Percentiles rank a stretch among this genome's conserved stretches.
phyloP scores from a whole-genome alignment of 176 grass and related monocot species.

The Avena eriantha region DNA sequence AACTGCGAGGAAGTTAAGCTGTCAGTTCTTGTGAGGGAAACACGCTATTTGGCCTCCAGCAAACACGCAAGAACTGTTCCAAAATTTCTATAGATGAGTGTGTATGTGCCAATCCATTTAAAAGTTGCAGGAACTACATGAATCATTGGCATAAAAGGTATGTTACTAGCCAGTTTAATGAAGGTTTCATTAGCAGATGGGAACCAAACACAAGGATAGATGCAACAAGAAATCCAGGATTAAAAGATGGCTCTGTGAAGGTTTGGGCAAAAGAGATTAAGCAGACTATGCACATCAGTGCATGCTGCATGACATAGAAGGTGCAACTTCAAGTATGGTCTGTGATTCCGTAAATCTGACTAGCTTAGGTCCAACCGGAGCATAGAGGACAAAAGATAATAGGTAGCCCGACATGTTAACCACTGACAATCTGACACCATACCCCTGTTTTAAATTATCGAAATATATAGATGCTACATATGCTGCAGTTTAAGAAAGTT shows the following conservation, averaged over 20 bases:
- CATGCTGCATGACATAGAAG: neutral
- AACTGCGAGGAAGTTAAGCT: slow-evolving; percentile 24
- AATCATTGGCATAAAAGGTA: neutral
- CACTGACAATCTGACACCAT: neutral
- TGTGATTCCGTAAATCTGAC: neutral
- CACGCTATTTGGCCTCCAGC: neutral
- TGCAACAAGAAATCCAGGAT: neutral
- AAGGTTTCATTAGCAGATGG: neutral
- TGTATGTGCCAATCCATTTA: neutral
- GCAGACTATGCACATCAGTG: slow-evolving; percentile 12
- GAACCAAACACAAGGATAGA: neutral
- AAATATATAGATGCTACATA: neutral
- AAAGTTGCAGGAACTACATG: neutral
- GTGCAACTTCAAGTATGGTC: neutral
- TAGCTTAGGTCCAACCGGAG: neutral
- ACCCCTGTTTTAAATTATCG: neutral
- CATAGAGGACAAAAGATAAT: neutral
- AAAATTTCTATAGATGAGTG: slow-evolving; percentile 16
- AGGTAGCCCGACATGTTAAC: neutral
- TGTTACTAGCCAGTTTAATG: neutral
- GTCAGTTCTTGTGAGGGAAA: slow-evolving; percentile 1
- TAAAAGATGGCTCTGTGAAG: neutral
- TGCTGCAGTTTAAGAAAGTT: neutral
- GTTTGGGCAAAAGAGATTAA: slow-evolving; percentile 20
- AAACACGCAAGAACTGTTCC: slow-evolving; percentile 33